Conservation (phyloP, 2,329 filamentous ascomycete genomes). For the Fonsecaea nubica region DNA sequence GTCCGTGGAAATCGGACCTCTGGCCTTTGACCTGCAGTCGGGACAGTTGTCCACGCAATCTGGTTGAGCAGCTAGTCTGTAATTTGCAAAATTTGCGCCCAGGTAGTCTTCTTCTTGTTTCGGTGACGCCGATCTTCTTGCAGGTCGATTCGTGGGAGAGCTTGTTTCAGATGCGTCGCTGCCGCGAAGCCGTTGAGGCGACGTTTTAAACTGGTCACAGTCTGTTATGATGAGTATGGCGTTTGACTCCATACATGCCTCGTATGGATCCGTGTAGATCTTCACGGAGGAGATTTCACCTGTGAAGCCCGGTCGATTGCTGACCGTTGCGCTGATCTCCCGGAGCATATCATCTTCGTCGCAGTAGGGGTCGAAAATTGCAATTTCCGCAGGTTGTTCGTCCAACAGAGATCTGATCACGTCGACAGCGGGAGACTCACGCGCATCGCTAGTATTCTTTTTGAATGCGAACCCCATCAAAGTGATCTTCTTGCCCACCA, state of each 20-base stretch:
- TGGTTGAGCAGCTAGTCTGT: slow-evolving; percentile 14
- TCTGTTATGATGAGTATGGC: slow-evolving; percentile 61
- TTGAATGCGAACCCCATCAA: slow-evolving; percentile 81
- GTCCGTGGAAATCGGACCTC: slow-evolving; percentile 37
- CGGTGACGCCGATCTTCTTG: neutral
- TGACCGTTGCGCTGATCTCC: slow-evolving; percentile 46
- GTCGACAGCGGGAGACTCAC: slow-evolving; percentile 72
- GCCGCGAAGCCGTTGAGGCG: slow-evolving; percentile 5
- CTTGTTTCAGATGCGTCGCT: slow-evolving; percentile 1
- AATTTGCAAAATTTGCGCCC: slow-evolving; percentile 19
- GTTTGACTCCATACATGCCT: slow-evolving; percentile 54
- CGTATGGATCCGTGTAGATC: slow-evolving; percentile 52
- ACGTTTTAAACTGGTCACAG: slow-evolving; percentile 59
- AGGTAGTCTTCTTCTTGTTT: slow-evolving; percentile 15
- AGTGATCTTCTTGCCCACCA: slow-evolving; percentile 70
- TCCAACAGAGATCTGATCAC: slow-evolving; percentile 70
- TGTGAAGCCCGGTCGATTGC: slow-evolving; percentile 36
- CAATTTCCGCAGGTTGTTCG: slow-evolving; percentile 68
- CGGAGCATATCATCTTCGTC: slow-evolving; percentile 48
- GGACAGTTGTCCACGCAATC: slow-evolving; percentile 33
- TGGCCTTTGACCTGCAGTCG: slow-evolving; percentile 38
- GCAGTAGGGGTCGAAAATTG: slow-evolving; percentile 70
- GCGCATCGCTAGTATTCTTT: slow-evolving; percentile 77
- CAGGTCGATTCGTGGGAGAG: neutral
- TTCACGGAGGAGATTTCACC: slow-evolving; percentile 43